Conservation (phyloP, 2,329 filamentous ascomycete species). For the Hymenoscyphus salicellus region DNA sequence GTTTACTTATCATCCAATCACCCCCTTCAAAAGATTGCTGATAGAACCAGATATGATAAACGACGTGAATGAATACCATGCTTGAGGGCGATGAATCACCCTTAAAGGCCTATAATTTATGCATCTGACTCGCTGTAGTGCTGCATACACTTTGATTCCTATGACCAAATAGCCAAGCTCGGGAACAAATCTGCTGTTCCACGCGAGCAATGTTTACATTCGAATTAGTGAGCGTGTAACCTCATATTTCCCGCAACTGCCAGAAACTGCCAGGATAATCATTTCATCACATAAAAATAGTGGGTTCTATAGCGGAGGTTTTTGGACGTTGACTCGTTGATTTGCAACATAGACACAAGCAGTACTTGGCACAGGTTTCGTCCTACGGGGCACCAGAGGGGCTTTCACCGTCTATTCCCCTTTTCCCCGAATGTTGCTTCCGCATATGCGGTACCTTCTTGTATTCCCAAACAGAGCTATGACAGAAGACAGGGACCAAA, state of each 20-base stretch:
- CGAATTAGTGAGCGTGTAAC: not conserved
- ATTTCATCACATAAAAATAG: not conserved
- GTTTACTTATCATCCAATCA: too few relatives aligned
- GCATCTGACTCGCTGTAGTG: not conserved
- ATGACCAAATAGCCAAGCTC: not conserved
- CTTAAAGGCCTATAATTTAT: not conserved
- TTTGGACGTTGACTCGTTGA: too few relatives aligned
- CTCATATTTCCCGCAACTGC: not conserved
- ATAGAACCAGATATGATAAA: not conserved
- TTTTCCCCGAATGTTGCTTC: not conserved
- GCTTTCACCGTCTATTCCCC: conserved; percentile 1
- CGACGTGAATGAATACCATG: not conserved
- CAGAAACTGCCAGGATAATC: not conserved
- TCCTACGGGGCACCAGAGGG: not conserved
- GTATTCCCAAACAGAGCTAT: not conserved
- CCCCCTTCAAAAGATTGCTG: too few relatives aligned
- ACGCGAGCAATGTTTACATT: not conserved
- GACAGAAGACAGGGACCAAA: not conserved
- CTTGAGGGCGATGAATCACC: not conserved
- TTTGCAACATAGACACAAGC: not conserved
- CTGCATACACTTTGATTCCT: not conserved
- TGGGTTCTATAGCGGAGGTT: not conserved
- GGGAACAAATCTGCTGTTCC: not conserved
- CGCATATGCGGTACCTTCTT: not conserved
- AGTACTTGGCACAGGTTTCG: not conserved